Evolutionary conservation across 1,139 yeast species (phyloP).

Genomic region (Pichia sp.): DNA sequence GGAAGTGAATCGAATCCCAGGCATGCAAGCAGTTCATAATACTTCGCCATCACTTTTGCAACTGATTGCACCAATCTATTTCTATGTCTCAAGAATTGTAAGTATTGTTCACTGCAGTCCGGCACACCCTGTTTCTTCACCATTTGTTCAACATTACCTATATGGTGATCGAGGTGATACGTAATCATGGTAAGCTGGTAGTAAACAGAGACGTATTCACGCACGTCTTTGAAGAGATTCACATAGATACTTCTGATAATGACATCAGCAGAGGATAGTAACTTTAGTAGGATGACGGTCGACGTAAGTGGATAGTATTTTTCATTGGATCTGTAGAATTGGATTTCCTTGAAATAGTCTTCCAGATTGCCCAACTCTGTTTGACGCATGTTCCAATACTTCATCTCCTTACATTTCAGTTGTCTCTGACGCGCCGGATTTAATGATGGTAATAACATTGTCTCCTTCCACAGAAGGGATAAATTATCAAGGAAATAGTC

Average conservation of each 20-base stretch:
- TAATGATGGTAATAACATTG: slow-evolving; percentile 7
- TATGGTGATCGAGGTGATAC: slow-evolving; percentile 37
- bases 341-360: slow-evolving; percentile 8
- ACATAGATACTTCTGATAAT: slow-evolving; percentile 69
- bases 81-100: slow-evolving; percentile 4
- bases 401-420: slow-evolving; percentile 45
- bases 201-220: slow-evolving; percentile 40
- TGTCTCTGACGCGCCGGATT: slow-evolving; percentile 85
- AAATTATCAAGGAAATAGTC: slow-evolving; percentile 10
- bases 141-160: slow-evolving; percentile 33
- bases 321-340: slow-evolving; percentile 5
- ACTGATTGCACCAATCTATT: slow-evolving; percentile 6
- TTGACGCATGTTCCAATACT: slow-evolving; percentile 76
- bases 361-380: slow-evolving; percentile 8
- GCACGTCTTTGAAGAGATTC: slow-evolving; percentile 57
- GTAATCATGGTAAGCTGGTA: slow-evolving; percentile 63
- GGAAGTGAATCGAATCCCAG: slow-evolving; percentile 22
- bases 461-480: slow-evolving; percentile 11
- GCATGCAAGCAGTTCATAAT: slow-evolving; percentile 6
- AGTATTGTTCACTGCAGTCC: slow-evolving; percentile 1
- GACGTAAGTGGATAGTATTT: slow-evolving; percentile 10
- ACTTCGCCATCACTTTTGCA: slow-evolving; percentile 7
- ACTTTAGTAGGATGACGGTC: slow-evolving; percentile 31
- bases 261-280: slow-evolving; percentile 66
- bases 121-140: neutral